phyloP scores from a whole-genome alignment of 2,329 filamentous ascomycete species.

The Intubia oerlemansii region DNA sequence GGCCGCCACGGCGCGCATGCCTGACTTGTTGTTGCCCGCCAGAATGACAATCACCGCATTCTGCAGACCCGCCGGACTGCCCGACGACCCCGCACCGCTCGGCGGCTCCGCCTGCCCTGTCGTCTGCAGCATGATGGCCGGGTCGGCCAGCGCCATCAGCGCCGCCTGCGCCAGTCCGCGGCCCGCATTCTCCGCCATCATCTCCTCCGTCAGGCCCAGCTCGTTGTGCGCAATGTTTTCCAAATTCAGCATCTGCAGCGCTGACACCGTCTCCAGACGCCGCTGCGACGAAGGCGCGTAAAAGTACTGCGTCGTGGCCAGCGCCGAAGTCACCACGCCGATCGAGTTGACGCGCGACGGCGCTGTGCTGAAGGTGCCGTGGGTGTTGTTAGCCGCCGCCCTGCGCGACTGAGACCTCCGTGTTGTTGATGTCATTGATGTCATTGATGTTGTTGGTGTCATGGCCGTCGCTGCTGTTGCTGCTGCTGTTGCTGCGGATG shows the following conservation, averaged over 20 bases:
- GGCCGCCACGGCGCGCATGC: constrained; percentile 65
- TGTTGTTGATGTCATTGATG: too few species aligned
- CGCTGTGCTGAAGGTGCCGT: constrained; percentile 19
- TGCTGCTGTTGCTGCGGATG: too few species aligned
- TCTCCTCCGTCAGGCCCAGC: constrained; percentile 66
- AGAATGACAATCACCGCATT: constrained; percentile 42
- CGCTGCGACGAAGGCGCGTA: constrained; percentile 33
- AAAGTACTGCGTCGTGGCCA: constrained; percentile 18
- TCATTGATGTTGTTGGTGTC: too few species aligned
- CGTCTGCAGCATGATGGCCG: constrained; percentile 34
- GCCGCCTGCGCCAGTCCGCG: constrained; percentile 75
- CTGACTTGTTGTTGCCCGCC: constrained; percentile 89
- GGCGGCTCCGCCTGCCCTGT: too few species aligned
- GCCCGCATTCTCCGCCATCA: constrained; percentile 82
- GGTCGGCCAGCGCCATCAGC: constrained; percentile 43
- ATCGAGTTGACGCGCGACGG: constrained; percentile 26
- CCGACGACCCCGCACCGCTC: constrained; percentile 25
- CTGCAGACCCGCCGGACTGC: constrained; percentile 12
- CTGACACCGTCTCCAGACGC: constrained; percentile 39
- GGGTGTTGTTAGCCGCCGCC: constrained; percentile 21
- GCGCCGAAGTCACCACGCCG: constrained; percentile 7
- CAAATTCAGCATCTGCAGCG: constrained; percentile 76
- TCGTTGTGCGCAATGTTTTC: constrained; percentile 82
- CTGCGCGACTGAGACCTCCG: constrained; percentile 36
- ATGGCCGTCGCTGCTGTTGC: too few species aligned